Conservation (phyloP, 2,329 filamentous ascomycete species). For the Onygenales sp. region DNA sequence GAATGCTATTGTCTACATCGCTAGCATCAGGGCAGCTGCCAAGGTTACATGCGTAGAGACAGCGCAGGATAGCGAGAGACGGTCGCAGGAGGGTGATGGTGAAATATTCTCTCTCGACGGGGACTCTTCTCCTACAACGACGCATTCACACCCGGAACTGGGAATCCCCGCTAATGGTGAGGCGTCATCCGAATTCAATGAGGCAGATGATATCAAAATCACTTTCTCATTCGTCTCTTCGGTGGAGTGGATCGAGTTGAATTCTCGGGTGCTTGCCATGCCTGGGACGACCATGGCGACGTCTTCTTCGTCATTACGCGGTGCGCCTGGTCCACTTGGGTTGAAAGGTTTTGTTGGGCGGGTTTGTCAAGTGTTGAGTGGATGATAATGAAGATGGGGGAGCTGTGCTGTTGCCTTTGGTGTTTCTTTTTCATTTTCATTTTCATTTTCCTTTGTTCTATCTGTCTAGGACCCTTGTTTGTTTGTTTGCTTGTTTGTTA, state of each 20-base stretch:
- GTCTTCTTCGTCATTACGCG: constrained; percentile 38
- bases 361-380: constrained; percentile 25
- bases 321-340: constrained; percentile 40
- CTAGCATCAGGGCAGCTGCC: constrained; percentile 74
- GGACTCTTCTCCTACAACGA: not conserved
- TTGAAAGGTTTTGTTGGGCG: constrained; percentile 52
- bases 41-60: constrained; percentile 53
- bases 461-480: not conserved
- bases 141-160: constrained; percentile 8
- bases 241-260: constrained; percentile 48
- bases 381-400: constrained; percentile 1
- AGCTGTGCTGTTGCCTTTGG: not conserved
- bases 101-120: constrained; percentile 37
- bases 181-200: not conserved
- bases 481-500: not conserved
- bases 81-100: constrained; percentile 23
- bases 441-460: not conserved
- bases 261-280: constrained; percentile 50
- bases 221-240: constrained; percentile 49
- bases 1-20: constrained; percentile 67
- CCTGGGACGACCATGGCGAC: constrained; percentile 44
- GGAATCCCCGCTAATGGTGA: constrained; percentile 15
- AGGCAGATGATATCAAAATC: constrained; percentile 31
- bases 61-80: constrained; percentile 18
- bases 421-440: not conserved